Percentiles rank a stretch among this genome's conserved stretches.
Evolutionary conservation across 2,329 filamentous ascomycete genomes (phyloP).

Genomic region (Podosphaera aphanis): DNA sequence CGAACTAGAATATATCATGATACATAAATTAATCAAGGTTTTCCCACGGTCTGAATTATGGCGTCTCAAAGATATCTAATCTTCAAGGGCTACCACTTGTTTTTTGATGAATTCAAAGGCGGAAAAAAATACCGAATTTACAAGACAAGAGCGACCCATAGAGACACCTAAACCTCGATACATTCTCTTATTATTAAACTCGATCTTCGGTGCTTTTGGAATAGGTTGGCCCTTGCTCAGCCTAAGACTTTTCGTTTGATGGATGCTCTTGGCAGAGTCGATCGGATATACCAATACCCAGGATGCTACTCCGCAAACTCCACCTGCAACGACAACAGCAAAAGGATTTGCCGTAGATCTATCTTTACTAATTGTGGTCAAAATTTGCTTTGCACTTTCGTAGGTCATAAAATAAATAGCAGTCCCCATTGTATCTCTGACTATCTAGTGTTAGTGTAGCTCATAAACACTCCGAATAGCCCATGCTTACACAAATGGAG

Average conservation of each 20-base stretch:
- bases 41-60: too few relatives aligned
- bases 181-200: slow-evolving; percentile 56
- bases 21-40: too few relatives aligned
- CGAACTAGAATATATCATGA: too few relatives aligned
- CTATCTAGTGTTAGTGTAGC: slow-evolving; percentile 19
- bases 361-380: slow-evolving; percentile 50
- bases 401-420: slow-evolving; percentile 78
- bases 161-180: slow-evolving; percentile 67
- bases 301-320: slow-evolving; percentile 60
- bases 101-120: slow-evolving; percentile 69
- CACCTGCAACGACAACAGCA: slow-evolving; percentile 56
- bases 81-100: slow-evolving; percentile 19
- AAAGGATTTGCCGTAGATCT: slow-evolving; percentile 55
- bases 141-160: slow-evolving; percentile 57
- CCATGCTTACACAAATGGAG: slow-evolving; percentile 48
- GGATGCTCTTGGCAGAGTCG: slow-evolving; percentile 66
- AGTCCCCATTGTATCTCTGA: slow-evolving; percentile 64
- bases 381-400: slow-evolving; percentile 62
- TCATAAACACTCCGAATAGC: neutral
- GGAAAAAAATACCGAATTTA: slow-evolving; percentile 80
- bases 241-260: slow-evolving; percentile 59
- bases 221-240: slow-evolving; percentile 40
- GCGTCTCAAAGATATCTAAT: slow-evolving; percentile 3
- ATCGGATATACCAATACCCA: slow-evolving; percentile 45
- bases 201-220: slow-evolving; percentile 43